Evolutionary conservation across 2,329 filamentous ascomycete species (phyloP).

Genomic region (Exophiala lecanii-corni): DNA sequence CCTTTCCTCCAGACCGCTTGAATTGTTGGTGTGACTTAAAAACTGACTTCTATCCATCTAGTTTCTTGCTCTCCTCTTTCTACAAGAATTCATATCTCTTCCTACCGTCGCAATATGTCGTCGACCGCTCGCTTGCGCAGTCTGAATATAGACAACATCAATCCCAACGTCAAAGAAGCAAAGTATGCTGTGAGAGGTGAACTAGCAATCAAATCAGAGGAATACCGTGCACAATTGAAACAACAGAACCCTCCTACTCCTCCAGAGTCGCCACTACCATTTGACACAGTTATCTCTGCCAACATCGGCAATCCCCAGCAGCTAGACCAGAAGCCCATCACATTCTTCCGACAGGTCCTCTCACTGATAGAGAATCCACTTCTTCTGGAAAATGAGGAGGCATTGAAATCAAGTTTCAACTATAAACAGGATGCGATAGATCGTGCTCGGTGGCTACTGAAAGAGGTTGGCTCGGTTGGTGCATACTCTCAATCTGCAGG

Average conservation of each 20-base stretch:
- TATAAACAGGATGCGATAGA: constrained; percentile 89
- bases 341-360: constrained; percentile 96
- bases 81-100: constrained; percentile 4
- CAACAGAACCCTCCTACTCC: constrained; percentile 36
- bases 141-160: constrained; percentile 83
- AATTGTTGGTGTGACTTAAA: too few species aligned
- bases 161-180: constrained; percentile 77
- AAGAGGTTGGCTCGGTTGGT: constrained; percentile 82
- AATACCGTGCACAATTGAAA: constrained; percentile 70
- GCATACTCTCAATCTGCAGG: constrained; percentile 95
- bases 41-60: constrained; percentile 9
- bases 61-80: background rate
- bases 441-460: constrained; percentile 74
- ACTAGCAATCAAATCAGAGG: constrained; percentile 86
- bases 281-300: constrained; percentile 86
- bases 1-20: background rate
- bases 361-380: constrained; percentile 87
- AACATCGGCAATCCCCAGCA: constrained; percentile 99
- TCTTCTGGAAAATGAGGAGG: constrained; percentile 75
- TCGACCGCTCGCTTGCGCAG: constrained; percentile 43
- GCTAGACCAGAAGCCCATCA: constrained; percentile 96
- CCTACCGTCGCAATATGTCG: constrained; percentile 42
- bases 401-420: constrained; percentile 68
- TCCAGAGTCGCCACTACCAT: constrained; percentile 63
- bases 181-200: constrained; percentile 97